Percentiles rank a stretch among this genome's conserved stretches.
phyloP scores from a whole-genome alignment of 139 green algal genomes.

The Picochlorum sp. region DNA sequence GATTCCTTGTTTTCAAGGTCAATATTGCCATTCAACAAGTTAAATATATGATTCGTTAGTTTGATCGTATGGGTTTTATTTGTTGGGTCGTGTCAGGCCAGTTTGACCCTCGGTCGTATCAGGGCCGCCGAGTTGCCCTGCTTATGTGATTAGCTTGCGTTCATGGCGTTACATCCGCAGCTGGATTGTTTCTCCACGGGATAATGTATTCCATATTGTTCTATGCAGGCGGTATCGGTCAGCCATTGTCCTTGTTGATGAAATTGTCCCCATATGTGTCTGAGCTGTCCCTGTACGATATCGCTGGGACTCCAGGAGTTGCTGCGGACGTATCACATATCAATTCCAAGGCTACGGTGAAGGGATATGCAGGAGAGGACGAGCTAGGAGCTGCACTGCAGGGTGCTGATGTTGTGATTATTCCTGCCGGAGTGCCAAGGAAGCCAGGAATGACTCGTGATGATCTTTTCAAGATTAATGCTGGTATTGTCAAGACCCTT shows the following conservation, averaged over 20 bases:
- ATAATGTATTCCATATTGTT: background rate
- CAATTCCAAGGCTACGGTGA: slow-evolving; percentile 80
- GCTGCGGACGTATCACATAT: slow-evolving; percentile 90
- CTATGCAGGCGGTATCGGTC: slow-evolving; percentile 69
- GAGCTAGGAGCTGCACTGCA: slow-evolving; percentile 58
- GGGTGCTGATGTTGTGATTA: slow-evolving; percentile 75
- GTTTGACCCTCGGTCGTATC: too few relatives aligned
- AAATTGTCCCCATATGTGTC: slow-evolving; percentile 74
- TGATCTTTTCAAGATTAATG: slow-evolving; percentile 96
- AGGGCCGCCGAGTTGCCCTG: too few relatives aligned
- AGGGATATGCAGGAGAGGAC: slow-evolving; percentile 58
- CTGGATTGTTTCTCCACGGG: too few relatives aligned
- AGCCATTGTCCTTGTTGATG: slow-evolving; percentile 88
- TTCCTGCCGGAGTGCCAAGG: slow-evolving; percentile 85
- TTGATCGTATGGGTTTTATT: too few relatives aligned
- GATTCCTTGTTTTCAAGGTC: too few relatives aligned
- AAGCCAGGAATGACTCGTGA: slow-evolving; percentile 99
- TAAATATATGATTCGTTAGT: too few relatives aligned
- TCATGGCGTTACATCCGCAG: too few relatives aligned
- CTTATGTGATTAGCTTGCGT: too few relatives aligned
- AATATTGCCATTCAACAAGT: too few relatives aligned
- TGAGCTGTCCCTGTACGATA: slow-evolving; percentile 78
- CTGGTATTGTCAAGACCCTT: slow-evolving; percentile 82
- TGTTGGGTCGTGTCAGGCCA: too few relatives aligned
- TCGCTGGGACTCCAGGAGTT: slow-evolving; percentile 79